Percentiles rank a stretch among this genome's conserved stretches.
phyloP scores from a whole-genome alignment of 2,329 filamentous ascomycete species.

The Diaporthe helianthi region DNA sequence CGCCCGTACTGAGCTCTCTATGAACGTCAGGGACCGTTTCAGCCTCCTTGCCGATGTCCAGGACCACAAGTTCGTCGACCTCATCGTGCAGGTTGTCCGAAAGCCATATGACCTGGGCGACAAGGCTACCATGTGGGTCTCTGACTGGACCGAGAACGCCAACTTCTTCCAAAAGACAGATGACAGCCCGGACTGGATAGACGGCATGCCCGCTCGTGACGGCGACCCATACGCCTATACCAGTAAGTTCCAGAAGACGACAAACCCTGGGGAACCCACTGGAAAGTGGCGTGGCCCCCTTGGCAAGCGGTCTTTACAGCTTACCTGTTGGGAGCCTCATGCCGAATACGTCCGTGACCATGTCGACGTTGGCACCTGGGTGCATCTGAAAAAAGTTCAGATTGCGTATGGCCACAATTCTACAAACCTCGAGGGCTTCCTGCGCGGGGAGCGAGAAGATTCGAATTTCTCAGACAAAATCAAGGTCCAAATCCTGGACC shows the following conservation, averaged over 20 bases:
- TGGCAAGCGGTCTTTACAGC: slow-evolving; percentile 73
- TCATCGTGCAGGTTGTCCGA: slow-evolving; percentile 74
- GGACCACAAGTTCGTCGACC: slow-evolving; percentile 66
- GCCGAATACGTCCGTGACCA: slow-evolving; percentile 61
- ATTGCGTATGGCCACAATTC: slow-evolving; percentile 63
- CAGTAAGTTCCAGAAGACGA: slow-evolving; percentile 40
- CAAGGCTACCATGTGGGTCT: slow-evolving; percentile 72
- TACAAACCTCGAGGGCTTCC: slow-evolving; percentile 71
- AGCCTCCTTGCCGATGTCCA: slow-evolving; percentile 69
- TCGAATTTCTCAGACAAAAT: slow-evolving; percentile 53
- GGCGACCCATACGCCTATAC: slow-evolving; percentile 66
- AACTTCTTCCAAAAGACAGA: slow-evolving; percentile 62
- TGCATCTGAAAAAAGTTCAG: slow-evolving; percentile 75
- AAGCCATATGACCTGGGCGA: slow-evolving; percentile 53
- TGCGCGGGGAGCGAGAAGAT: slow-evolving; percentile 66
- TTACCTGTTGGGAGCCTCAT: slow-evolving; percentile 76
- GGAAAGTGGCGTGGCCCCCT: slow-evolving; percentile 74
- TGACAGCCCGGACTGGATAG: slow-evolving; percentile 40
- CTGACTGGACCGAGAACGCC: slow-evolving; percentile 81
- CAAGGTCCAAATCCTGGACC: slow-evolving; percentile 62
- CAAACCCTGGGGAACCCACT: slow-evolving; percentile 34
- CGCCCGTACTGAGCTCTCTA: slow-evolving; percentile 46
- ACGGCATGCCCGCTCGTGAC: slow-evolving; percentile 46
- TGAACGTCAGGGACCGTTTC: slow-evolving; percentile 63
- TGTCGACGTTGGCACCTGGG: slow-evolving; percentile 65